A percentile compares a stretch with the other conserved stretches of the same genome.
phyloP scores from a whole-genome alignment of 1,284 basidiomycete genomes.

The Cryptococcus amylolentus region DNA sequence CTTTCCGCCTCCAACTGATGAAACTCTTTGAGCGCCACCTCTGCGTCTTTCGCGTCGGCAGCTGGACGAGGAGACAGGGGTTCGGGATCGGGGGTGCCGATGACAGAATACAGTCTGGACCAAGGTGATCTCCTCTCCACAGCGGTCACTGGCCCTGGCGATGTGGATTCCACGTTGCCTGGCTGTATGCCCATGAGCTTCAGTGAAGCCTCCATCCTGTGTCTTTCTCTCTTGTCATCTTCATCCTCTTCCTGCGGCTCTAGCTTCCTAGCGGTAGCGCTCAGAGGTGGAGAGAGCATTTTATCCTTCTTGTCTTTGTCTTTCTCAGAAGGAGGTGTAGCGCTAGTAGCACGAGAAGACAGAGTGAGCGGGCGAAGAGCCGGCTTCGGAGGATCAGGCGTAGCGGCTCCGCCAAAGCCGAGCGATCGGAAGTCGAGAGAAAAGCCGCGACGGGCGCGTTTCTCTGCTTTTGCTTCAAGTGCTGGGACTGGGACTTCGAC shows the following conservation, averaged over 20 bases:
- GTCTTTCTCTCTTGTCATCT: conserved; percentile 76
- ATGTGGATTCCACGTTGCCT: not conserved
- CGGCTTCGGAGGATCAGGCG: conserved; percentile 16
- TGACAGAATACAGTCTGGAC: conserved; percentile 8
- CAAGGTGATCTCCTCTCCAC: conserved; percentile 5
- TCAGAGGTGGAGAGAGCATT: not conserved
- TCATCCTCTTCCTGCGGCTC: conserved; percentile 76
- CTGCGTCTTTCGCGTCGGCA: conserved; percentile 2
- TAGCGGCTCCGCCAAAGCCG: conserved; percentile 30
- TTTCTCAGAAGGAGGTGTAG: conserved; percentile 4
- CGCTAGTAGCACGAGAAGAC: conserved; percentile 8
- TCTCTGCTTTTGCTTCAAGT: conserved; percentile 21
- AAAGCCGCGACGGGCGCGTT: conserved; percentile 39
- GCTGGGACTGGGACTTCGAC: not conserved
- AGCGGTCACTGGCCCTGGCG: not conserved
- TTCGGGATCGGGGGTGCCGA: not conserved
- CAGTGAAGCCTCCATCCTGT: conserved; percentile 79
- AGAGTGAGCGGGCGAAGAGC: conserved; percentile 34
- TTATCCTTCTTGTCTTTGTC: not conserved
- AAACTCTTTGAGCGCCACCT: conserved; percentile 30
- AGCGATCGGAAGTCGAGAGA: conserved; percentile 47
- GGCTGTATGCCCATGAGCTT: conserved; percentile 80
- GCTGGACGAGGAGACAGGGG: not conserved
- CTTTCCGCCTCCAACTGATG: conserved; percentile 33
- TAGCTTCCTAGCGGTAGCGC: conserved; percentile 30